Conservation (phyloP, 1,139 yeast genomes). For the Debaryomyces coudertii region DNA sequence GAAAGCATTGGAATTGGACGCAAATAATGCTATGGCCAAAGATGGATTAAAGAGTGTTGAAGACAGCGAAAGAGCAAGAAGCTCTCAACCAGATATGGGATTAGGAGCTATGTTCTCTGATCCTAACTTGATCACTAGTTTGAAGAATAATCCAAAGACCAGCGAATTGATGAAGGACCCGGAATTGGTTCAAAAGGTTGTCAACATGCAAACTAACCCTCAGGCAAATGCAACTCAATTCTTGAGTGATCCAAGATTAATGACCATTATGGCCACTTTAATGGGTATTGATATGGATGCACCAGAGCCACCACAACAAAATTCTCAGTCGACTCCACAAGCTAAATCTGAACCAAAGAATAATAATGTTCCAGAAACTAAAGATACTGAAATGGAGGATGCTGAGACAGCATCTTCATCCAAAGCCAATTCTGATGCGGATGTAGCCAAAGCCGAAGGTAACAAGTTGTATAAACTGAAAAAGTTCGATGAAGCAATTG, state of each 20-base stretch:
- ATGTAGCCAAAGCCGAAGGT: constrained; percentile 81
- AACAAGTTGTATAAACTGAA: constrained; percentile 83
- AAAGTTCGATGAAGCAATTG: constrained; percentile 92
- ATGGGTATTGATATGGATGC: constrained; percentile 79
- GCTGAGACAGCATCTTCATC: constrained; percentile 22
- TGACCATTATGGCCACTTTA: constrained; percentile 85
- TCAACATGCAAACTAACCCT: constrained; percentile 71
- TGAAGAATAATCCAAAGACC: constrained; percentile 85
- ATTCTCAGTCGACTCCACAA: constrained; percentile 18
- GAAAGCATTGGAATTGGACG: constrained; percentile 82
- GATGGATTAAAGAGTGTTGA: constrained; percentile 77
- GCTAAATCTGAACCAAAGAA: constrained; percentile 21
- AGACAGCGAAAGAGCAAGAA: constrained; percentile 50
- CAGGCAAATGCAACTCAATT: constrained; percentile 66
- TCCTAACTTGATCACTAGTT: constrained; percentile 75
- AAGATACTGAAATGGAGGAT: constrained; percentile 42
- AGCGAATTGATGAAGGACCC: constrained; percentile 88
- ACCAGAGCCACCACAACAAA: constrained; percentile 38
- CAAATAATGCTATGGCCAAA: constrained; percentile 83
- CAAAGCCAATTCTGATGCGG: constrained; percentile 65
- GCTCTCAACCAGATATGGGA: constrained; percentile 69
- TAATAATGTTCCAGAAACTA: constrained; percentile 24
- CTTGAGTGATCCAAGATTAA: constrained; percentile 79
- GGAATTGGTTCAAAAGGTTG: constrained; percentile 70
- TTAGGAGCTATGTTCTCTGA: constrained; percentile 76